Evolutionary conservation across 1,139 yeast genomes (phyloP), one percentile per base, ranked within the genome.

Genomic region (Yamadazyma spencermartinsiae): DNA sequence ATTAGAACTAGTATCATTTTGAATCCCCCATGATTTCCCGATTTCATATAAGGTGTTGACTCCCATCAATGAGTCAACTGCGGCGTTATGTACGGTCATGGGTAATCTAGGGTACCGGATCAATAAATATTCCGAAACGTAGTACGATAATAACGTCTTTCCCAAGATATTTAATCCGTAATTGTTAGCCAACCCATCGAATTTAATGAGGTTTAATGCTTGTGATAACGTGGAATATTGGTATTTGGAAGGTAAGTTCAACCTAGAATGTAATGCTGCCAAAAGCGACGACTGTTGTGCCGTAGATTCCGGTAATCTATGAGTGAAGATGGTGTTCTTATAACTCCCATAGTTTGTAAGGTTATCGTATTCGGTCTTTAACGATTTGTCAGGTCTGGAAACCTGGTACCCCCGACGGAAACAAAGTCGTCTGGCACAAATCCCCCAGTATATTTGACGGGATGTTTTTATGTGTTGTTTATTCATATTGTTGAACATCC

Each of bases 91-190:
- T 19, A 90, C 82, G 10, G 80, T 75, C 51, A 84, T 76, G 21
- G 99, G 98, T 45, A 94, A 73, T 57, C 99, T 79, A 35, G 99
- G 99, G 60, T 88, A 88, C 49, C 76, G 79, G 37, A 82, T 63
- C 54, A 88, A 68, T 43, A 90, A 70, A 53, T 85, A 65, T 59
- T 88, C 95, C 24, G 86, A 74, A 3, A 82, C 83, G 55, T 87
- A 84, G 60, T 82, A 88, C 21, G 84, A 79, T 45, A 92, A 67
- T 38, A 92, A 67, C 44, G 83, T 79, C 55, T 82, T 80, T 38
- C 98, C 98, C 55, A 90, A 80, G 13, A 80, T 76, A 43, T 84
- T 79, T 58, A 90, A 74, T n/a, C 95, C 94, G 43, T 72, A 74
- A 60, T 90, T 90, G 61, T 86, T 86, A 28, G 80, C 83, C 46